These are phyloP conservation scores for Candida sp. DNA, from an alignment of 1,139 yeast genomes.

Conservation along the genomic window DNA sequence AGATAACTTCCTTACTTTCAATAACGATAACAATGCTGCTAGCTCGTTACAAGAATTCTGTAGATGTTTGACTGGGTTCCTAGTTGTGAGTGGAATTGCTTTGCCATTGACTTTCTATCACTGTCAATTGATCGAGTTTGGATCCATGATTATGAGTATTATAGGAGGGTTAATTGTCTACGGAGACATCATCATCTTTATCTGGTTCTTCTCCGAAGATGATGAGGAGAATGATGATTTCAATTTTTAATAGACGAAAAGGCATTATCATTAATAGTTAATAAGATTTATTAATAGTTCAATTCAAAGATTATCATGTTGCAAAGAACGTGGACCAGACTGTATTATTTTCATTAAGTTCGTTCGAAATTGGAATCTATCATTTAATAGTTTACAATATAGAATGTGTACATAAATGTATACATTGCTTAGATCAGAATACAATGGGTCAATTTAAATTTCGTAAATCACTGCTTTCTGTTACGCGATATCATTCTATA, in stretches of 20 bases:
- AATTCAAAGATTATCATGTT: too few species aligned
- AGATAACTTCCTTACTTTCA: constrained; percentile 65
- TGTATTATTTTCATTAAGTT: too few species aligned
- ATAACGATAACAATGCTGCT: constrained; percentile 40
- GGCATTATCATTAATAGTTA: not conserved
- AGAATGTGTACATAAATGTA: too few species aligned
- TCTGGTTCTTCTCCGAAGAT: constrained; percentile 62
- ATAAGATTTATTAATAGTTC: not conserved
- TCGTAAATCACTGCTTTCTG: not conserved
- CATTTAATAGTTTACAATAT: too few species aligned
- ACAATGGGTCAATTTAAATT: not conserved
- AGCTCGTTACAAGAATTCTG: constrained; percentile 56
- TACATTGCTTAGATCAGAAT: not conserved
- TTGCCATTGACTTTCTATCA: constrained; percentile 67
- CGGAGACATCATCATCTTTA: constrained; percentile 63
- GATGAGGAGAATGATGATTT: constrained; percentile 55
- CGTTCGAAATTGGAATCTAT: too few species aligned
- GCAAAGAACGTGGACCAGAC: too few species aligned
- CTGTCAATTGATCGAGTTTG: constrained; percentile 50
- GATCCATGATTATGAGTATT: constrained; percentile 64
- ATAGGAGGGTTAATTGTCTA: constrained; percentile 73
- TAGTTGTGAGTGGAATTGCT: constrained; percentile 66
- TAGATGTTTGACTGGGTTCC: constrained; percentile 59
- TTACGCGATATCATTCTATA: not conserved
- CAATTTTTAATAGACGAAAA: constrained; percentile 26